A percentile compares a stretch with the other conserved stretches of the same genome.
Evolutionary conservation across 306 rosid species (phyloP).

Genomic region (Rubus parviflorus): DNA sequence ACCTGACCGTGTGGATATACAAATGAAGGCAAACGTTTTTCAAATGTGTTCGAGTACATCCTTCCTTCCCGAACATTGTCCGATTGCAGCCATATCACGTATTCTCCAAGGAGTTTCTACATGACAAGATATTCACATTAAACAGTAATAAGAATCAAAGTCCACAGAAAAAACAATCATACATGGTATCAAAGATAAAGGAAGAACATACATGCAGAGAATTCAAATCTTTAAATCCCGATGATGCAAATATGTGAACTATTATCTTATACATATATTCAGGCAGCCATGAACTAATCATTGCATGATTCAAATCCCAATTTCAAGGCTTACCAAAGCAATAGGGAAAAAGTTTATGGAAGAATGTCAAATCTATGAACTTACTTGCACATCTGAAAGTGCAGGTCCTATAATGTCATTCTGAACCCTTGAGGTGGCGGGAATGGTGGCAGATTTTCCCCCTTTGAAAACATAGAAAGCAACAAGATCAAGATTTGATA

Average conservation of each 20-base stretch:
- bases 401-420: slow-evolving; percentile 78
- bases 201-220: neutral
- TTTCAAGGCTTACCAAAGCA: neutral
- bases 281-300: neutral
- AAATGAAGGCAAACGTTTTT: slow-evolving; percentile 60
- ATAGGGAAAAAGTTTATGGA: slow-evolving; percentile 16
- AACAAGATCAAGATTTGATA: slow-evolving; percentile 81
- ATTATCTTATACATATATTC: neutral
- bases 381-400: slow-evolving; percentile 63
- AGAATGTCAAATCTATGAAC: slow-evolving; percentile 25
- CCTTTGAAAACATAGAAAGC: slow-evolving; percentile 75
- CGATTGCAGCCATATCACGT: slow-evolving; percentile 61
- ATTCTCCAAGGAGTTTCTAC: slow-evolving; percentile 74
- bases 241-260: neutral
- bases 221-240: neutral
- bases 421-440: slow-evolving; percentile 73
- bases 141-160: neutral
- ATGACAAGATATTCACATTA: slow-evolving; percentile 22
- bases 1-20: slow-evolving; percentile 42
- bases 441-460: slow-evolving; percentile 46
- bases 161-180: neutral
- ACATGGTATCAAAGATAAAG: neutral
- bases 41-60: slow-evolving; percentile 64
- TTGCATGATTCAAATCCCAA: neutral
- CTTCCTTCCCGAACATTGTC: slow-evolving; percentile 64